Evolutionary conservation across 139 green algal genomes (phyloP).

Genomic region (Tetradesmus lagerheimii): DNA sequence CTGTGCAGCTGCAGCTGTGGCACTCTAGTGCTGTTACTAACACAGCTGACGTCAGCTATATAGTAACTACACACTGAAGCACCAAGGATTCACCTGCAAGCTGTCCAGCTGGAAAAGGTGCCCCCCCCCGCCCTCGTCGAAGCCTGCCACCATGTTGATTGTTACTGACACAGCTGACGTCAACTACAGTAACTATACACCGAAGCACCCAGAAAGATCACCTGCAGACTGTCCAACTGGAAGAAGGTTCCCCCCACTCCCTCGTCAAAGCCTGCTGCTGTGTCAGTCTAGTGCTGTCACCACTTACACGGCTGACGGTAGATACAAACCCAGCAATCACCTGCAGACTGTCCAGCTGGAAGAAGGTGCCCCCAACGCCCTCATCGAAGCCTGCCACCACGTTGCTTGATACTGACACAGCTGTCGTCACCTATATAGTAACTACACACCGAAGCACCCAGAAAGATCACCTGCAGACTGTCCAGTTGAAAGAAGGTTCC

Average conservation of each 20-base stretch:
- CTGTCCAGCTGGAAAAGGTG: conserved; percentile 88
- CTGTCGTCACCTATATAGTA: too few species aligned
- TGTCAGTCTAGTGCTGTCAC: too few species aligned
- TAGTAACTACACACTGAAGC: too few species aligned
- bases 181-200: neutral
- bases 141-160: conserved; percentile 83
- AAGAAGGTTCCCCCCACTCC: conserved; percentile 84
- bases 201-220: neutral
- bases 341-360: conserved; percentile 81
- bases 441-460: too few species aligned
- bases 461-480: conserved; percentile 60
- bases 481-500: conserved; percentile 88
- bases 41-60: too few species aligned
- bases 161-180: too few species aligned
- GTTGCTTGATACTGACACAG: conserved; percentile 63
- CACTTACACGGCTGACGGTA: too few species aligned
- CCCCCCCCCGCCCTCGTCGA: conserved; percentile 73
- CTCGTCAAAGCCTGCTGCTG: conserved; percentile 79
- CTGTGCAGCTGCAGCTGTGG: too few species aligned
- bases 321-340: too few species aligned
- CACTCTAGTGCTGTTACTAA: too few species aligned
- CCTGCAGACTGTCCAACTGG: conserved; percentile 77
- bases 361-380: conserved; percentile 80
- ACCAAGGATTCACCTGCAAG: conserved; percentile 59
- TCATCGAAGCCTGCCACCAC: conserved; percentile 82